These are phyloP conservation scores for Arabidopsis lyrata DNA, from an alignment of 441 rosid species.

Conservation along the genomic window DNA sequence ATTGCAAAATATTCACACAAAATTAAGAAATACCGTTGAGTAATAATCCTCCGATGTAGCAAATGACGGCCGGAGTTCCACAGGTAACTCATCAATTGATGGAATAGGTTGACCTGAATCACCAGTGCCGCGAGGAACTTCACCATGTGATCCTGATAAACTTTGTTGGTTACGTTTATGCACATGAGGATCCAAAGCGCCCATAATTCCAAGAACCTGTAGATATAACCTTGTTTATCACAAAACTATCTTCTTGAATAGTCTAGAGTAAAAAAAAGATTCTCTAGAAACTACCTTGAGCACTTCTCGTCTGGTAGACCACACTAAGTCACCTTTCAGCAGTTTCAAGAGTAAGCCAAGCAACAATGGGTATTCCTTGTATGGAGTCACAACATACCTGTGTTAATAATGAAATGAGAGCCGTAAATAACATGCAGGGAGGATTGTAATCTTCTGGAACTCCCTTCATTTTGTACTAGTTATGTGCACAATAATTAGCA, in stretches of 20 bases:
- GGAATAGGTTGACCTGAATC: conserved; percentile 97
- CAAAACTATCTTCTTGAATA: conserved; percentile 35
- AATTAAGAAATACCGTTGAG: conserved; percentile 72
- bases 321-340: conserved; percentile 95
- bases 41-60: conserved; percentile 98
- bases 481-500: conserved; percentile 30
- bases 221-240: conserved; percentile 39
- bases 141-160: conserved; percentile 88
- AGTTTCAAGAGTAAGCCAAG: conserved; percentile 96
- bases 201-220: conserved; percentile 99
- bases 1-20: conserved; percentile 34
- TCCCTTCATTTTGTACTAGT: conserved; percentile 30
- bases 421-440: conserved; percentile 22
- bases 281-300: conserved; percentile 72
- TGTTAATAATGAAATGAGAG: conserved; percentile 31
- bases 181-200: conserved; percentile 97
- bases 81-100: conserved; percentile 83
- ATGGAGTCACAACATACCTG: conserved; percentile 98
- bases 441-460: conserved; percentile 22
- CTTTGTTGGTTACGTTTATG: conserved; percentile 93
- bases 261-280: conserved; percentile 27
- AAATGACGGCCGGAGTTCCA: conserved; percentile 96
- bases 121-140: conserved; percentile 85
- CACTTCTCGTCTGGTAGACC: conserved; percentile 99
- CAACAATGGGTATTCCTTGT: conserved; percentile 89